These are phyloP conservation scores for Botryosphaeria dothidea DNA, from an alignment of 2,329 filamentous ascomycete genomes.

Conservation along the genomic window DNA sequence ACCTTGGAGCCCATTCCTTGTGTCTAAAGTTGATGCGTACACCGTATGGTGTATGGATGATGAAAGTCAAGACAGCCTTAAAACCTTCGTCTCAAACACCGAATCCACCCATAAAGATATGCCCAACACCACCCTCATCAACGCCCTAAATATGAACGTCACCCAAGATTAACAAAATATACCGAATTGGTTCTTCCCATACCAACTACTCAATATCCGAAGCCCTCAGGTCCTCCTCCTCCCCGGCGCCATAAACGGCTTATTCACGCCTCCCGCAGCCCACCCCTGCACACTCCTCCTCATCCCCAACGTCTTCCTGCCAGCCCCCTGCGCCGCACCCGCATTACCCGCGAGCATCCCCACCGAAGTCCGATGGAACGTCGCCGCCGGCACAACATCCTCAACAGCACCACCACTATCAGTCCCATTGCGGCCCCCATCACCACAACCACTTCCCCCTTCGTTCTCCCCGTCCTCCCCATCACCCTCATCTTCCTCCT, in stretches of 20 bases:
- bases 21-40: too few relatives aligned
- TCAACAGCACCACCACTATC: background rate
- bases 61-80: too few relatives aligned
- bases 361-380: slow-evolving; percentile 48
- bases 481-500: slow-evolving; percentile 21
- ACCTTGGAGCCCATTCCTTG: too few relatives aligned
- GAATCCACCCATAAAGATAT: too few relatives aligned
- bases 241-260: slow-evolving; percentile 6
- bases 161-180: too few relatives aligned
- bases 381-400: background rate
- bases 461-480: background rate
- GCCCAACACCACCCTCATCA: too few relatives aligned
- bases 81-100: too few relatives aligned
- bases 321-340: slow-evolving; percentile 28
- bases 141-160: too few relatives aligned
- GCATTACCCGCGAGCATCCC: slow-evolving; percentile 15
- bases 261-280: slow-evolving; percentile 32
- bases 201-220: too few relatives aligned
- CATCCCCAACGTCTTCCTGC: slow-evolving; percentile 48
- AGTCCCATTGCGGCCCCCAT: background rate
- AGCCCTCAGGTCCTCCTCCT: background rate
- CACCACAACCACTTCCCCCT: background rate
- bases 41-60: too few relatives aligned
- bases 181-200: too few relatives aligned
- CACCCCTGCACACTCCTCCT: slow-evolving; percentile 53